These are phyloP conservation scores for Sordaria brevicollis DNA, from an alignment of 495 filamentous ascomycete species.

Conservation along the genomic window DNA sequence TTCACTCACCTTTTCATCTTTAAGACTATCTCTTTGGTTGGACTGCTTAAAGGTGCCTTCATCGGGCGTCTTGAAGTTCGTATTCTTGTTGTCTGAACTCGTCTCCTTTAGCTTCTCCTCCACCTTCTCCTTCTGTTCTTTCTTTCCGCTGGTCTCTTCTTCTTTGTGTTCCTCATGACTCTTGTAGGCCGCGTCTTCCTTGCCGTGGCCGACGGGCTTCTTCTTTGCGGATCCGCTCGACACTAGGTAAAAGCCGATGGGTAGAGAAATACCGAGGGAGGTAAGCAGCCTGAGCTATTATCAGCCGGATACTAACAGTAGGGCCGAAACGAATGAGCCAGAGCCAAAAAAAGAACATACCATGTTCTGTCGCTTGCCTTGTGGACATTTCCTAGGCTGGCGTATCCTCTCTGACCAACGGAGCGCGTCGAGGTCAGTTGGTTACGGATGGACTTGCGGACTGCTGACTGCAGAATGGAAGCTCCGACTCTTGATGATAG, in stretches of 20 bases:
- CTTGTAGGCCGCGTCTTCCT: not conserved
- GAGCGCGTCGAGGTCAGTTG: not conserved
- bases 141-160: constrained; percentile 21
- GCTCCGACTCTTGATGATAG: not conserved
- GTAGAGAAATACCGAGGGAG: constrained; percentile 9
- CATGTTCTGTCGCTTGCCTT: constrained; percentile 10
- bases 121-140: not conserved
- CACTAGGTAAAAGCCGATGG: constrained; percentile 4
- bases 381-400: constrained; percentile 2
- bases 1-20: not conserved
- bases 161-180: not conserved
- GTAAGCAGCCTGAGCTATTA: constrained; percentile 4
- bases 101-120: not conserved
- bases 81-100: not conserved
- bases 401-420: constrained; percentile 5
- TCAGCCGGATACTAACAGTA: too few relatives aligned
- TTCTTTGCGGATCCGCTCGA: not conserved
- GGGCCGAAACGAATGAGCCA: too few relatives aligned
- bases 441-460: not conserved
- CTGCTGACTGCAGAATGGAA: not conserved
- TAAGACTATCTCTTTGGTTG: not conserved
- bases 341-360: not conserved
- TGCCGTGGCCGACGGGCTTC: not conserved
- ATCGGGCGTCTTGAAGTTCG: not conserved
- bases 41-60: not conserved